Base-by-base conservation (phyloP, 2,329 filamentous ascomycete species). In the Cercospora sojina region DNA sequence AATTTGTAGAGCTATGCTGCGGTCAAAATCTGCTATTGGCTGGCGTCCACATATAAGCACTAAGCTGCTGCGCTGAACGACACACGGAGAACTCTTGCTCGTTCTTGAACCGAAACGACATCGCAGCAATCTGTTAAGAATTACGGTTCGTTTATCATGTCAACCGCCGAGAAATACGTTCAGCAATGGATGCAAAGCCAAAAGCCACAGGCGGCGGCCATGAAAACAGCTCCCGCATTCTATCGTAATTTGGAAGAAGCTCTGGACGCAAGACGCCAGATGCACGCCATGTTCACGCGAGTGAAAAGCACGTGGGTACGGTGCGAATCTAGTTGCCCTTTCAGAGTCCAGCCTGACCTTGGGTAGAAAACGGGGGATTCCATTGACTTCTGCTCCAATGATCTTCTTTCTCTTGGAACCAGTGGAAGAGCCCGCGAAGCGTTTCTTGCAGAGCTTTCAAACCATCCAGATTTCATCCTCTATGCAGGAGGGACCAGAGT, bases 341-440 rank as follows among this genome's bases (percentile, higher is more conserved):
- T 35, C 32, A 35, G 32, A 35, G 32, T 35, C 12, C 32, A 35
- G 32, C 32, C 32, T 35, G 32, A 35, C 32, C 57, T 13, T 57
- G 53, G 53, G 32, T 57, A 16, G 53, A 57, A 29, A 31, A 31
- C 16, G n/a, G 12, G 10, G 31, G 32, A 35, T 35, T 35, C 25
- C 57, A 57, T 63, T 13, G 61, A 63, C 61, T 63, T 63, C 49
- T 56, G 49, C 27, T 56, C 61, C 47, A 56, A 56, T 31, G 61
- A 63, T 31, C 41, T 55, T n/a, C 49, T 63, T 7, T 57, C 47
- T 23, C 20, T 63, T n/a, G 35, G 49, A 27, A 32, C 20, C 9
- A 57, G 16, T 49, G 61, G 61, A 10, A 27, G 13, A 18, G 9
- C 57, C 16, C 27, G 61, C 10, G 32, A 38, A 20, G 49, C 18